Evolutionary conservation across 2,329 filamentous ascomycete genomes (phyloP).

Genomic region (Apiospora phragmitis): DNA sequence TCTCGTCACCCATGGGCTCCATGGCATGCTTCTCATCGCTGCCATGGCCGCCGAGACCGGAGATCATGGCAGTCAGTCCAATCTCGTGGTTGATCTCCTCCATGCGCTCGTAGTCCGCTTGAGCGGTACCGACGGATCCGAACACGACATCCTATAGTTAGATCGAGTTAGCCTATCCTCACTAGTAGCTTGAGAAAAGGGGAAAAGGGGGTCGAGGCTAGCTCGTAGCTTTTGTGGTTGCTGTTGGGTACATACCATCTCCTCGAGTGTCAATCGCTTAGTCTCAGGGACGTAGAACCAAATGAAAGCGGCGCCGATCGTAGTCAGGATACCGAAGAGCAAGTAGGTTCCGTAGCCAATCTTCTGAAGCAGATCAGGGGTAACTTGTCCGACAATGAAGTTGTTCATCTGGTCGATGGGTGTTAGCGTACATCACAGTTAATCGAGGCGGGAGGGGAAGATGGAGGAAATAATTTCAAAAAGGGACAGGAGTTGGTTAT

Average conservation of each 20-base stretch:
- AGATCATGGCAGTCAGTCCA: slow-evolving; percentile 52
- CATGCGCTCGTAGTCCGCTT: slow-evolving; percentile 70
- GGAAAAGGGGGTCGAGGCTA: too few relatives aligned
- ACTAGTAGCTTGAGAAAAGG: background rate
- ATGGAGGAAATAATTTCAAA: too few relatives aligned
- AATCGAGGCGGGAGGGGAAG: background rate
- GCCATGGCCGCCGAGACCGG: slow-evolving; percentile 19
- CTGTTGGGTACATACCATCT: slow-evolving; percentile 49
- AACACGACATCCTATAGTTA: slow-evolving; percentile 61
- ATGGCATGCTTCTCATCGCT: background rate
- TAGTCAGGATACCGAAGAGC: slow-evolving; percentile 66
- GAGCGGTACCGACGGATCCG: slow-evolving; percentile 64
- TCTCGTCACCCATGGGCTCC: background rate
- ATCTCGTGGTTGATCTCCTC: slow-evolving; percentile 71
- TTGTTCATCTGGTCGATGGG: slow-evolving; percentile 42
- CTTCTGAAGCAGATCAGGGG: slow-evolving; percentile 63
- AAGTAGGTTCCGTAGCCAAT: slow-evolving; percentile 74
- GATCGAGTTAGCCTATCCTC: background rate
- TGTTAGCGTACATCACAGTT: background rate
- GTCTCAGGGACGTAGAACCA: slow-evolving; percentile 68
- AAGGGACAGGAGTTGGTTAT: background rate
- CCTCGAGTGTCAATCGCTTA: slow-evolving; percentile 63
- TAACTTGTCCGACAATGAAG: slow-evolving; percentile 68
- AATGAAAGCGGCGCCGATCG: slow-evolving; percentile 60
- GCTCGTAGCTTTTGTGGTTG: too few relatives aligned